Evolutionary conservation across 2,329 filamentous ascomycete species (phyloP), one percentile per base, ranked within the genome.

Genomic region (Pezicula carpinea): DNA sequence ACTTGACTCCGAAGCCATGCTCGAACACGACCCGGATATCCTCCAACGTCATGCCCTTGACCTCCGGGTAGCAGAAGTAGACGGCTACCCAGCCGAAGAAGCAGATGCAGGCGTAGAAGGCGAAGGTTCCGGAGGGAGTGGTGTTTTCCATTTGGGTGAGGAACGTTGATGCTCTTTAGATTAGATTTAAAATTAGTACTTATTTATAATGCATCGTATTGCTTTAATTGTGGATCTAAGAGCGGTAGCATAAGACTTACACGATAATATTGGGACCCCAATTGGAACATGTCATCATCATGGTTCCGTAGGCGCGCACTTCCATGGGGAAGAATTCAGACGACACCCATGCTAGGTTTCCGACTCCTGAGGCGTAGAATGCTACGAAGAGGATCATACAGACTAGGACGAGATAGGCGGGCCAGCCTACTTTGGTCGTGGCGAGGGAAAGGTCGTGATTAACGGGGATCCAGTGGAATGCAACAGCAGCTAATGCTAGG

Each of bases 31-130:
- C 68, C 13, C 69, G 60, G 13, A 77, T 71, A 43, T 72, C 71
- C 55, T 79, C 76, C 2, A 79, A 59, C 5, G 74, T 71, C 65
- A 78, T 69, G 5, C 74, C 72, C 53, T 76, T 75, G 2, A 76
- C 74, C 51, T 79, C 73, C 0, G 75, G 75, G 53, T 76, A 79
- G 53, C 64, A 75, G 61, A 76, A 71, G 44, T 70, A 66, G 19
- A 77, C 66, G 46, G 71, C 64, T 5, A 75, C 43, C 58, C 68
- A 74, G 13, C 73, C 73, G 32, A 72, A 53, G 46, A 72, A 66
- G 52, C 72, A 76, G 31, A 77, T 72, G 0, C 63, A 70, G 1
- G 72, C 69, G 46, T 76, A 77, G 59, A 77, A 76, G 4, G 72
- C 73, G 50, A 77, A 78, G 0, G 73, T 69, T 1, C 74, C 74